Evolutionary conservation across 2,329 filamentous ascomycete genomes (phyloP).

Genomic region (Colletotrichum endophyticum): DNA sequence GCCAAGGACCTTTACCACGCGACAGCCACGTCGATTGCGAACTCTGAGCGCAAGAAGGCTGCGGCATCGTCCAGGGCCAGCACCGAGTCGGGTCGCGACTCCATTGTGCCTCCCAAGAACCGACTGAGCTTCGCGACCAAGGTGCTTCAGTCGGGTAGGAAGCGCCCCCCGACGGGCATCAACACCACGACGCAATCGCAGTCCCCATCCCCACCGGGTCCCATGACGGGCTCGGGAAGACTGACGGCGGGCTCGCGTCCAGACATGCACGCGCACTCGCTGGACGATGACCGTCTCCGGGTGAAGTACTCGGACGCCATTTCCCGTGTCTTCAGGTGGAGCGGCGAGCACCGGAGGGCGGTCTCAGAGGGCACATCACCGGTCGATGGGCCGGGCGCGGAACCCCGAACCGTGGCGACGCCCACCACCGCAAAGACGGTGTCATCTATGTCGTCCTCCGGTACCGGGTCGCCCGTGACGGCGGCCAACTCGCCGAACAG

Average conservation of each 20-base stretch:
- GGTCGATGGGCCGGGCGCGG: not conserved
- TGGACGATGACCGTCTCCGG: constrained; percentile 15
- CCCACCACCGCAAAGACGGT: not conserved
- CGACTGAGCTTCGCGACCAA: constrained; percentile 17
- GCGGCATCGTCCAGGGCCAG: not conserved
- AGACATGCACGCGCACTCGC: constrained; percentile 1
- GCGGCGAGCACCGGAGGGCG: constrained; percentile 16
- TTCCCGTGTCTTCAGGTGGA: constrained; percentile 14
- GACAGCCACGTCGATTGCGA: constrained; percentile 25
- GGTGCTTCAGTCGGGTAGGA: constrained; percentile 16
- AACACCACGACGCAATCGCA: not conserved
- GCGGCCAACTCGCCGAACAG: not conserved
- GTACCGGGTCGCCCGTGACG: not conserved
- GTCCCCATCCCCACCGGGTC: not conserved
- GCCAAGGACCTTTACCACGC: constrained; percentile 29
- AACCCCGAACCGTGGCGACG: not conserved
- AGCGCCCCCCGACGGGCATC: constrained; percentile 14
- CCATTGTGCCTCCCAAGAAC: not conserved
- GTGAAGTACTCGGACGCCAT: constrained; percentile 16
- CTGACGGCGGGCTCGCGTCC: not conserved
- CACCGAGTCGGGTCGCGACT: not conserved
- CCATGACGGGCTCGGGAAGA: not conserved
- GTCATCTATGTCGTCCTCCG: not conserved
- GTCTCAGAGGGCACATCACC: not conserved
- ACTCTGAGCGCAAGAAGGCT: not conserved